A percentile compares a stretch with the other conserved stretches of the same genome.
Conservation (phyloP, 2,329 filamentous ascomycete genomes). For the Endothia cerciana region DNA sequence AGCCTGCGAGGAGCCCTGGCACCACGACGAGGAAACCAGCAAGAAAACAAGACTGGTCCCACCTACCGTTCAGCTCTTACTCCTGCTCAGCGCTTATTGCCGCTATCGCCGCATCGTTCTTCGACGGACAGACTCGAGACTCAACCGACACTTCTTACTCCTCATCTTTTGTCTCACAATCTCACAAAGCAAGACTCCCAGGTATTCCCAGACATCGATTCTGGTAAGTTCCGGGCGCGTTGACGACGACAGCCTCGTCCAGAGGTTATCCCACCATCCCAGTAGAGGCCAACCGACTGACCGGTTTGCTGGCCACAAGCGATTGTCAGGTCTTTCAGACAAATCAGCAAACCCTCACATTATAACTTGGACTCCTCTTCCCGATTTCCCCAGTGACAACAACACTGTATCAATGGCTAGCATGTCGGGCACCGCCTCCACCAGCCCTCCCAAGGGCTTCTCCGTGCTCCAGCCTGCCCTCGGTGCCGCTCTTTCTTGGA, state of each 20-base stretch:
- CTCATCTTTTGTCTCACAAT: neutral
- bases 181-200: neutral
- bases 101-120: conserved; percentile 18
- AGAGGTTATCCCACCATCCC: neutral
- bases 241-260: neutral
- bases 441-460: conserved; percentile 52
- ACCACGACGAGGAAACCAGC: conserved; percentile 24
- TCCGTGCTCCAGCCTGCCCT: conserved; percentile 63
- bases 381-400: conserved; percentile 6
- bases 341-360: neutral
- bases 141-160: neutral
- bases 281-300: conserved; percentile 8
- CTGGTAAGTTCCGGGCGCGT: conserved; percentile 9
- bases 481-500: conserved; percentile 64
- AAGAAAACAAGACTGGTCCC: conserved; percentile 9
- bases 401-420: conserved; percentile 36
- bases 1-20: conserved; percentile 18
- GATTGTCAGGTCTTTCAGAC: conserved; percentile 1
- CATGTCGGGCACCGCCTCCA: conserved; percentile 43
- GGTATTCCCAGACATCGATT: neutral
- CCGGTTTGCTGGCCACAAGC: neutral
- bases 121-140: neutral
- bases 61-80: conserved; percentile 19
- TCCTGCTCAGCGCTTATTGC: conserved; percentile 18
- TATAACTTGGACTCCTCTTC: conserved; percentile 12